Evolutionary conservation across 2,329 filamentous ascomycete species (phyloP), one percentile per base, ranked within the genome.

Genomic region (Tolypocladium pustulatum): DNA sequence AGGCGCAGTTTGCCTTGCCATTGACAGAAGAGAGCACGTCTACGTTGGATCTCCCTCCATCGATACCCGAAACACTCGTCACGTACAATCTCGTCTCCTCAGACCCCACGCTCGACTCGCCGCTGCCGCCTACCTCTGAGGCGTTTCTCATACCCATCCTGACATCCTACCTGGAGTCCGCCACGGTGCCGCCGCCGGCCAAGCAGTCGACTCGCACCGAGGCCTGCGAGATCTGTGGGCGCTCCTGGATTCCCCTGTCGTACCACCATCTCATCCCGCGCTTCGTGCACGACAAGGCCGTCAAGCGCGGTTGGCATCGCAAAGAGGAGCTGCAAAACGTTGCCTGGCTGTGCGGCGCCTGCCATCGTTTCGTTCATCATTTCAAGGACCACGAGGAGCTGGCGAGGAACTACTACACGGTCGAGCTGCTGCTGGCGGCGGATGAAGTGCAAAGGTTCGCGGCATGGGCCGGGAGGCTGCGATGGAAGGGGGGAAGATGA

Each of bases 231-330:
- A 81, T 95, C 30, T 95, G 90, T 70, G 81, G 78, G 1, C 79
- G 90, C 1, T 82, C 84, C 61, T 91, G 89, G 83, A 83, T 94
- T 27, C 83, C 84, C 10, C 72, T 94, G 61, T 89, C 87, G 1
- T 95, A 94, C 69, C 91, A 96, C 68, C 91, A 95, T 73, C 76
- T 96, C 51, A 91, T 96, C 57, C 91, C 91, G n/a, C 81, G 84
- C 46, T 81, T 82, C 51, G 85, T 90, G 60, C 90, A 95, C 71
- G 85, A 81, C 9, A 90, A 91, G 69, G 89, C 83, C 4, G 70
- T 90, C 43, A 90, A 89, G 76, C 78, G 89, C 49, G 88, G 87
- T 1, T 95, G 90, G 90, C 89, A 92, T 75, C 80, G 81, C 4
- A 83, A 85, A 62, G 88, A 89, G 70, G 82, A 85, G 73, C 70